Evolutionary conservation across 2,329 filamentous ascomycete genomes (phyloP).

Genomic region (Neonectria faginata): DNA sequence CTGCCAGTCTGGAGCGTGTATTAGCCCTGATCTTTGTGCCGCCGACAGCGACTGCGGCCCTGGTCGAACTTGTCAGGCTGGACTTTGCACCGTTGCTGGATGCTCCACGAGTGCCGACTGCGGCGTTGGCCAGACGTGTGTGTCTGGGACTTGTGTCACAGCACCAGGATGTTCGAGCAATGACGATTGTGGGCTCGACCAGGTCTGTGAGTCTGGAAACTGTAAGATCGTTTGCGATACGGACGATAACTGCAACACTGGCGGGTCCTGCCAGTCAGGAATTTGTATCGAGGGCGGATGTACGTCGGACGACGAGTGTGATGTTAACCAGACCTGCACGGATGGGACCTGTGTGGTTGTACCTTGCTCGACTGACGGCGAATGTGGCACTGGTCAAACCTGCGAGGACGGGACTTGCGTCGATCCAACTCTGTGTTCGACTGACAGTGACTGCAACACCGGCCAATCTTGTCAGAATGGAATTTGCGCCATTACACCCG

Average conservation of each 20-base stretch:
- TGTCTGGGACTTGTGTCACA: conserved; percentile 2
- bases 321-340: not conserved
- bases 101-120: not conserved
- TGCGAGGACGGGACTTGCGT: conserved; percentile 11
- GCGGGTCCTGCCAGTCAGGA: not conserved
- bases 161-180: not conserved
- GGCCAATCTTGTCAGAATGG: not conserved
- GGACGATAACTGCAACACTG: not conserved
- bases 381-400: not conserved
- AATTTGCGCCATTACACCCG: not conserved
- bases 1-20: not conserved
- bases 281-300: not conserved
- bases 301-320: not conserved
- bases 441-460: not conserved
- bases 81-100: not conserved
- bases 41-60: not conserved
- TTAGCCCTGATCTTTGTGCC: not conserved
- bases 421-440: not conserved
- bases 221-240: not conserved
- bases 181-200: not conserved
- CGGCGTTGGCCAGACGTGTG: not conserved
- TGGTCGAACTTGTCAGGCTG: conserved; percentile 7
- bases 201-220: not conserved
- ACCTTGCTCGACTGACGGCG: not conserved
- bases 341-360: not conserved